Evolutionary conservation across 805 yeast genomes (phyloP).

Genomic region (Kuraishia molischiana): DNA sequence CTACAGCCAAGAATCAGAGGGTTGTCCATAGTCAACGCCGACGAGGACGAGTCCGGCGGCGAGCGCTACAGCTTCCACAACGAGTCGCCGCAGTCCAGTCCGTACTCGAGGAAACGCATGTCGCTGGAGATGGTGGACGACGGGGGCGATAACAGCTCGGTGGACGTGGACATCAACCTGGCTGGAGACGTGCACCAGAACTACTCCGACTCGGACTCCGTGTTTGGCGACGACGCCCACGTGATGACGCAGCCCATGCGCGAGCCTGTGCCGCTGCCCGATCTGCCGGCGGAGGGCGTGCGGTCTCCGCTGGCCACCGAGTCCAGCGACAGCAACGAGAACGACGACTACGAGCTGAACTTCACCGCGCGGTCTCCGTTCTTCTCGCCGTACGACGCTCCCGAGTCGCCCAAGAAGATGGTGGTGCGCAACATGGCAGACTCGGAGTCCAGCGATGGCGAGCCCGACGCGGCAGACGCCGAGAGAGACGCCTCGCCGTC

Average conservation of each 20-base stretch:
- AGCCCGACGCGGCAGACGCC: background rate
- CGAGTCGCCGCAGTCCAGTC: background rate
- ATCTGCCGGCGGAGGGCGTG: background rate
- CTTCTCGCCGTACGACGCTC: conserved; percentile 15
- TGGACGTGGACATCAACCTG: conserved; percentile 2
- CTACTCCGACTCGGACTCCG: background rate
- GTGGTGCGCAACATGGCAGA: conserved; percentile 8
- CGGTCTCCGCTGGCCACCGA: background rate
- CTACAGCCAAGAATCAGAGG: conserved; percentile 1
- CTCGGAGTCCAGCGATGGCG: background rate
- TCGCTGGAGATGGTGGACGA: background rate
- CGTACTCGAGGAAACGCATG: background rate
- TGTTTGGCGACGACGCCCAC: background rate
- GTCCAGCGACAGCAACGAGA: conserved; percentile 8
- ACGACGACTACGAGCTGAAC: conserved; percentile 15
- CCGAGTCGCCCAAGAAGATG: conserved; percentile 12
- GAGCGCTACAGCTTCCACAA: background rate
- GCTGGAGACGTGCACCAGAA: background rate
- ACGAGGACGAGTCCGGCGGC: background rate
- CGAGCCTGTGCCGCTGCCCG: background rate
- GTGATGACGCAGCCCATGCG: background rate
- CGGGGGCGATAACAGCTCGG: conserved; percentile 1
- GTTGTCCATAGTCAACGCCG: conserved; percentile 1
- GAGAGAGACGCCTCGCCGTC: conserved; percentile 5
- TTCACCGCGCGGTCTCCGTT: conserved; percentile 25